These are phyloP conservation scores for Saprolegnia diclina DNA, from an alignment of 352 stramenopile genomes.

Conservation along the genomic window DNA sequence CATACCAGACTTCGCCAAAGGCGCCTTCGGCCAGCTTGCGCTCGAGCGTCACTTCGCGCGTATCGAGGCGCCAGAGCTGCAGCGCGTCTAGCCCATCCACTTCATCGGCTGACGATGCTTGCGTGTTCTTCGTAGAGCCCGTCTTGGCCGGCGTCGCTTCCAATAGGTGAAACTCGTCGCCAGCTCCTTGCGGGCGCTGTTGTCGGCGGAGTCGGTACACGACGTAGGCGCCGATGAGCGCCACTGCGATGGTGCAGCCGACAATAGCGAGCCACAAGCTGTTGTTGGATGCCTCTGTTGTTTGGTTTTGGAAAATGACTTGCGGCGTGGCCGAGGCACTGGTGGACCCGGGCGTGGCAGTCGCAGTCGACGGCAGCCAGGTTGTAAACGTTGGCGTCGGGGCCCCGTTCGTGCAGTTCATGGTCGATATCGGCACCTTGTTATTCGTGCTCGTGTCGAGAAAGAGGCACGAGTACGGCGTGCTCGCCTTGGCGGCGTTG, in stretches of 20 bases:
- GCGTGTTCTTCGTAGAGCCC: not conserved
- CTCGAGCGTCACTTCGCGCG: not conserved
- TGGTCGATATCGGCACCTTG: not conserved
- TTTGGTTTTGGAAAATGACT: too few species aligned
- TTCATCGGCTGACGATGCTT: not conserved
- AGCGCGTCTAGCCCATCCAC: constrained; percentile 4
- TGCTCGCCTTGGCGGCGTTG: not conserved
- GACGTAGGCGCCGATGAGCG: not conserved
- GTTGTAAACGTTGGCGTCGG: not conserved
- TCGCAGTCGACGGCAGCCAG: not conserved
- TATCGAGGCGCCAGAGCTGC: not conserved
- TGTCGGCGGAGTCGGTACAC: not conserved
- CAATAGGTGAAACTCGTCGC: not conserved
- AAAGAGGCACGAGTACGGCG: not conserved
- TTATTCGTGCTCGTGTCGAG: constrained; percentile 9
- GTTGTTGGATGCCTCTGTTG: not conserved
- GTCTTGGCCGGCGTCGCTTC: not conserved
- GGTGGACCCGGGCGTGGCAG: not conserved
- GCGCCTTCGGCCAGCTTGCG: constrained; percentile 36
- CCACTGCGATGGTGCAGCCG: not conserved
- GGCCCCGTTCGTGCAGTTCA: constrained; percentile 4
- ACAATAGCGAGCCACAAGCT: not conserved
- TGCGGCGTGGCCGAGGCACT: not conserved
- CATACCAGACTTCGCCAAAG: constrained; percentile 48
- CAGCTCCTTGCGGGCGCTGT: not conserved